These are phyloP conservation scores for Xylaria sp. DNA, from an alignment of 2,329 filamentous ascomycete species.

Conservation along the genomic window DNA sequence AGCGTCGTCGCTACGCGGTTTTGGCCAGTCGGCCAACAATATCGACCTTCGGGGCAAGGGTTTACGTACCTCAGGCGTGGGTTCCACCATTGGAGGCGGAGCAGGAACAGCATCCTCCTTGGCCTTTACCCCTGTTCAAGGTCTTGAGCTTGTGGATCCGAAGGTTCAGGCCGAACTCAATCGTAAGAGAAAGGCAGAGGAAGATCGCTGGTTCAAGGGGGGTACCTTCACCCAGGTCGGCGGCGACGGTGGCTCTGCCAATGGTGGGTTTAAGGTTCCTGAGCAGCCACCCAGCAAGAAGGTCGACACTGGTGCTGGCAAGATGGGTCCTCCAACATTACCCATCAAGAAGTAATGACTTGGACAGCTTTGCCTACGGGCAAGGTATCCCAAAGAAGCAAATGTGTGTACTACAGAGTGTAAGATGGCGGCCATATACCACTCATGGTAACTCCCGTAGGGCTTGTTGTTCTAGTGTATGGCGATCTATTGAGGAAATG, in stretches of 20 bases:
- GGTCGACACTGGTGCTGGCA: slow-evolving; percentile 71
- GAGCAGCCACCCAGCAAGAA: slow-evolving; percentile 70
- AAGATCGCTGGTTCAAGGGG: slow-evolving; percentile 96
- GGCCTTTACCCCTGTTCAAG: slow-evolving; percentile 94
- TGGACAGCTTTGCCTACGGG: neutral
- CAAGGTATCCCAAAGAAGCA: slow-evolving; percentile 4
- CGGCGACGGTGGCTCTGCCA: slow-evolving; percentile 50
- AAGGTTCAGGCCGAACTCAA: slow-evolving; percentile 88
- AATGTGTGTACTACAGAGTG: neutral
- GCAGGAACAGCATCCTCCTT: slow-evolving; percentile 85
- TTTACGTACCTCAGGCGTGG: slow-evolving; percentile 83
- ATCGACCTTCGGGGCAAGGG: slow-evolving; percentile 82
- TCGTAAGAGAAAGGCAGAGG: slow-evolving; percentile 91
- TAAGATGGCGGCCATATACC: slow-evolving; percentile 10
- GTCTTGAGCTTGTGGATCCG: slow-evolving; percentile 93
- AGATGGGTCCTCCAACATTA: slow-evolving; percentile 54
- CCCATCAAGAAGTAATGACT: slow-evolving; percentile 44
- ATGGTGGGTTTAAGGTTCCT: slow-evolving; percentile 84
- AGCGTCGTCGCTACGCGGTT: slow-evolving; percentile 84
- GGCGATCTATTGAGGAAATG: neutral
- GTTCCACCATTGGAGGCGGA: slow-evolving; percentile 72
- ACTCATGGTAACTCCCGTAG: slow-evolving; percentile 2
- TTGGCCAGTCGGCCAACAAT: slow-evolving; percentile 72
- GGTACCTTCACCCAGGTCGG: slow-evolving; percentile 94
- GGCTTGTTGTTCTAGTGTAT: slow-evolving; percentile 11